phyloP scores from a whole-genome alignment of 805 yeast species.

The Wickerhamomyces hampshirensis region DNA sequence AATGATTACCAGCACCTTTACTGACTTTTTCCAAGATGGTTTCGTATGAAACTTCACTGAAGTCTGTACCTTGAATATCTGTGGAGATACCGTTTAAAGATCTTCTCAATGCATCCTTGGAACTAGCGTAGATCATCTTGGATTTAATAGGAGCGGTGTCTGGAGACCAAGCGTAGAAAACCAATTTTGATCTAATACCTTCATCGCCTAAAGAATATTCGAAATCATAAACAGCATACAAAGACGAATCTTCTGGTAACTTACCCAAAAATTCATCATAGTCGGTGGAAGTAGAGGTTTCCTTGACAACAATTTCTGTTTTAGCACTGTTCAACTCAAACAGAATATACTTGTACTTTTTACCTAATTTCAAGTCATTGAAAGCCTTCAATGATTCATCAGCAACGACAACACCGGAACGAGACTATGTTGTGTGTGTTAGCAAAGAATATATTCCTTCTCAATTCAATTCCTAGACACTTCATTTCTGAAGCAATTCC shows the following conservation, averaged over 20 bases:
- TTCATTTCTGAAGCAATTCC: too few relatives aligned
- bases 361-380: conserved; percentile 93
- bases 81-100: conserved; percentile 92
- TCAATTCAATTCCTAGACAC: too few relatives aligned
- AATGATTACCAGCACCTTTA: conserved; percentile 28
- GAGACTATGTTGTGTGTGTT: conserved; percentile 10
- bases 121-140: conserved; percentile 98
- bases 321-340: conserved; percentile 77
- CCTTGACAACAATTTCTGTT: conserved; percentile 87
- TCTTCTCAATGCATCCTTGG: conserved; percentile 96
- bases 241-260: conserved; percentile 93
- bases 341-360: conserved; percentile 79
- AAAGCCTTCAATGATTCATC: conserved; percentile 92
- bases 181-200: conserved; percentile 83
- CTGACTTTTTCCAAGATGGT: conserved; percentile 86
- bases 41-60: conserved; percentile 93
- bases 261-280: conserved; percentile 85
- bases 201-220: conserved; percentile 91
- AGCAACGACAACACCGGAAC: conserved; percentile 65
- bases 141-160: conserved; percentile 93
- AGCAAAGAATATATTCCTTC: too few relatives aligned
- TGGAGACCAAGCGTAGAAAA: conserved; percentile 90
- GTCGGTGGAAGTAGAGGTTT: conserved; percentile 67
- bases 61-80: conserved; percentile 97
- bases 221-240: conserved; percentile 95